These are phyloP conservation scores for Canariomyces notabilis DNA, from an alignment of 2,329 filamentous ascomycete genomes.

Conservation along the genomic window DNA sequence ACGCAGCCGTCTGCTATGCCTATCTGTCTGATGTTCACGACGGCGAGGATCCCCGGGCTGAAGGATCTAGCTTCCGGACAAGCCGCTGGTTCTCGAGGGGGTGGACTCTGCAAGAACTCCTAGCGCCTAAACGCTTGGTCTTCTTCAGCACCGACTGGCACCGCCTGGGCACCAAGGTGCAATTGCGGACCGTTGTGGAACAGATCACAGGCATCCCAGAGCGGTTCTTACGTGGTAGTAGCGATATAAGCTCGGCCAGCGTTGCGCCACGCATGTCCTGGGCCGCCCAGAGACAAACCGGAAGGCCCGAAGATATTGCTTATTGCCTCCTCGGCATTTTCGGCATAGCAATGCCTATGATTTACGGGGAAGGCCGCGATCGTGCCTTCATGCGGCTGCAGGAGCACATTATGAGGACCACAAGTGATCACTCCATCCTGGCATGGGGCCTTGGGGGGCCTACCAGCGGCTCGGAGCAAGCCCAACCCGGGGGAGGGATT, in stretches of 20 bases:
- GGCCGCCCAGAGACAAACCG: conserved; percentile 21
- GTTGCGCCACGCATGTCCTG: conserved; percentile 26
- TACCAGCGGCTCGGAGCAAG: too few species aligned
- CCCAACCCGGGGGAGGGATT: too few species aligned
- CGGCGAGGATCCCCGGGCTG: not conserved
- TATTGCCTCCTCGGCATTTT: conserved; percentile 28
- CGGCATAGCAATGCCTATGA: conserved; percentile 24
- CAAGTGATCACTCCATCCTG: conserved; percentile 26
- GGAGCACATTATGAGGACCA: conserved; percentile 23
- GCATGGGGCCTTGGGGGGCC: conserved; percentile 17
- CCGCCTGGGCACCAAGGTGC: conserved; percentile 1
- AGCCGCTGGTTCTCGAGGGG: conserved; percentile 9
- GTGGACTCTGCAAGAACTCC: conserved; percentile 12
- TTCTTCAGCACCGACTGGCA: conserved; percentile 14
- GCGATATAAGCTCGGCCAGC: not conserved
- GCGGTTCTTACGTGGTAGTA: not conserved
- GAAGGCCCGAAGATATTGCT: conserved; percentile 21
- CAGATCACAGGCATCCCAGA: conserved; percentile 7
- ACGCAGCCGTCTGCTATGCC: conserved; percentile 1
- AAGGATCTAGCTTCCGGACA: not conserved
- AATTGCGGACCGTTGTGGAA: not conserved
- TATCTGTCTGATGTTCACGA: conserved; percentile 9
- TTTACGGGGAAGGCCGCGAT: conserved; percentile 25
- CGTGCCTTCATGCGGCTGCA: conserved; percentile 23
- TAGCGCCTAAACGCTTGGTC: not conserved